Conservation (phyloP, 2,329 filamentous ascomycete genomes). For the Hymenoscyphus fraxineus region DNA sequence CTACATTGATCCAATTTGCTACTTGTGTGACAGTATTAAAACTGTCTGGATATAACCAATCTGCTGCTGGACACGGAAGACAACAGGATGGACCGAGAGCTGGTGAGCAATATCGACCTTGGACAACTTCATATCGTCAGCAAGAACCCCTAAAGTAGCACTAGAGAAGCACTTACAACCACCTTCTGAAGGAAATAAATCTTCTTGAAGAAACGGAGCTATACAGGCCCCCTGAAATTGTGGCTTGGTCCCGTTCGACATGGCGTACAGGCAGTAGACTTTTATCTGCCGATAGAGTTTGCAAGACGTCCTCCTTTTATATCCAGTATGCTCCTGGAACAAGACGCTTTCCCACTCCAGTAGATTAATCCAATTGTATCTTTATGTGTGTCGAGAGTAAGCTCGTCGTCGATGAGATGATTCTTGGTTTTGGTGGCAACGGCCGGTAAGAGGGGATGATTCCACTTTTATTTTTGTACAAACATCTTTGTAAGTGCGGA, state of each 20-base stretch:
- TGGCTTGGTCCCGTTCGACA: constrained; percentile 18
- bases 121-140: constrained; percentile 40
- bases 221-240: constrained; percentile 52
- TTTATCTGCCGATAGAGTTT: constrained; percentile 1
- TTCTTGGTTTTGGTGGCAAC: not conserved
- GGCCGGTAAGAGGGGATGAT: not conserved
- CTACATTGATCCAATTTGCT: constrained; percentile 81
- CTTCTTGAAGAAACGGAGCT: constrained; percentile 64
- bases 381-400: not conserved
- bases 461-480: not conserved
- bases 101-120: constrained; percentile 56
- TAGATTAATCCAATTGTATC: not conserved
- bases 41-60: constrained; percentile 66
- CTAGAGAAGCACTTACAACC: constrained; percentile 56
- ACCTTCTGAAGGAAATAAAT: constrained; percentile 51
- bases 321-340: not conserved
- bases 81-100: constrained; percentile 64
- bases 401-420: not conserved
- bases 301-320: not conserved
- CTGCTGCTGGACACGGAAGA: constrained; percentile 81
- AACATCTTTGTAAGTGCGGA: not conserved
- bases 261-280: constrained; percentile 8
- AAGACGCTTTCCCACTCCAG: not conserved
- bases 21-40: constrained; percentile 58
- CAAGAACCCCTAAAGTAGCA: constrained; percentile 13